These are phyloP conservation scores for Pseudotsuga menziesii DNA, from an alignment of 75 land plant species.

Conservation along the genomic window DNA sequence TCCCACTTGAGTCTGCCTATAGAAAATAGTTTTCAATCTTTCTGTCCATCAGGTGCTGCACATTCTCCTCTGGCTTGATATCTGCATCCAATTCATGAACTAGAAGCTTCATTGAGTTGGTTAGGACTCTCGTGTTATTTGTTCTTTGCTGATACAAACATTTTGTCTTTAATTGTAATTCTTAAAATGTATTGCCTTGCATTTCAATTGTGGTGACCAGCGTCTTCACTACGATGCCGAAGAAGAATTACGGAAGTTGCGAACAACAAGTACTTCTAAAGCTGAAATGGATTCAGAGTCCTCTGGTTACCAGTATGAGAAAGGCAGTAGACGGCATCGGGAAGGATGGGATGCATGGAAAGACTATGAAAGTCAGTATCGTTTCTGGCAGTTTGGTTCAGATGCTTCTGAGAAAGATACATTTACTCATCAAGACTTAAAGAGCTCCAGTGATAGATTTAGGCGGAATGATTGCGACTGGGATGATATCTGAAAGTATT, in stretches of 20 bases:
- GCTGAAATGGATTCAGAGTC: background rate
- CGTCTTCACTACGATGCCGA: constrained; percentile 8
- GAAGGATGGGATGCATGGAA: constrained; percentile 7
- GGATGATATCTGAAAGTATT: constrained; percentile 1
- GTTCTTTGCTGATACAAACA: background rate
- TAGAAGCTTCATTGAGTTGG: background rate
- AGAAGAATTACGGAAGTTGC: constrained; percentile 2
- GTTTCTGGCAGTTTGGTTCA: background rate
- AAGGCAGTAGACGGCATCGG: constrained; percentile 3
- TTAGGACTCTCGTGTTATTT: background rate
- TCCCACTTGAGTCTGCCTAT: background rate
- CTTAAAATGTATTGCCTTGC: background rate
- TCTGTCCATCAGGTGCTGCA: background rate
- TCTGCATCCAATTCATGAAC: background rate
- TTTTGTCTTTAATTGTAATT: background rate
- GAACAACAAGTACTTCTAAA: background rate
- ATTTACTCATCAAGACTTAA: background rate
- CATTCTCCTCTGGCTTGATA: background rate
- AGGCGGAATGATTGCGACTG: constrained; percentile 4
- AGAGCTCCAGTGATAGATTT: background rate
- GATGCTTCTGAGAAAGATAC: background rate
- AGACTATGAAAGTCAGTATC: constrained; percentile 6
- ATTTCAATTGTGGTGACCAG: background rate
- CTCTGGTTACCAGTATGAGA: background rate
- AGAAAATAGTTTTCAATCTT: background rate